A percentile compares a stretch with the other conserved stretches of the same genome.
Evolutionary conservation across 2,329 filamentous ascomycete species (phyloP).

Genomic region (Polytolypa hystricis): DNA sequence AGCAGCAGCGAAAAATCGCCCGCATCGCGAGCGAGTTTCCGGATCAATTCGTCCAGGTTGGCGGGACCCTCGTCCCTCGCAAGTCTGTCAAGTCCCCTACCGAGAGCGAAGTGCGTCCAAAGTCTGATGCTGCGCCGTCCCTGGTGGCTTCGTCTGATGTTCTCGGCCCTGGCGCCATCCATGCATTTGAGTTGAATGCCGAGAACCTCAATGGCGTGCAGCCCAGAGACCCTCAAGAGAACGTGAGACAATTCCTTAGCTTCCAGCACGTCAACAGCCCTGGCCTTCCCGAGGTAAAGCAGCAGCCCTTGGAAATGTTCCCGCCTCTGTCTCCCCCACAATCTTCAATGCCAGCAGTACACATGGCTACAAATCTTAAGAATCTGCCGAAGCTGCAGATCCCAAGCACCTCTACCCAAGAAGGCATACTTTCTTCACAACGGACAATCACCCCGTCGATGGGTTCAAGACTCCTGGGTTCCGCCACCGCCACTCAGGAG

Average conservation of each 20-base stretch:
- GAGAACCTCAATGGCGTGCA: constrained; percentile 59
- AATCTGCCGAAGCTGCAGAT: constrained; percentile 48
- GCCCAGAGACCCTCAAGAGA: constrained; percentile 75
- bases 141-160: constrained; percentile 86
- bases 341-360: constrained; percentile 27
- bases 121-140: constrained; percentile 67
- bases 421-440: constrained; percentile 17
- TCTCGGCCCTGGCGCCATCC: constrained; percentile 57
- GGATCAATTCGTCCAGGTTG: constrained; percentile 46
- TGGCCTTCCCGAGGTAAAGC: constrained; percentile 42
- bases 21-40: constrained; percentile 67
- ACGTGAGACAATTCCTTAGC: constrained; percentile 78
- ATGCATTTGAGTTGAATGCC: constrained; percentile 60
- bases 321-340: constrained; percentile 17
- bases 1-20: constrained; percentile 65
- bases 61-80: constrained; percentile 53
- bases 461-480: constrained; percentile 10
- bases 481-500: constrained; percentile 39
- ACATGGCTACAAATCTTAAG: constrained; percentile 41
- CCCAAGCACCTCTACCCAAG: constrained; percentile 30
- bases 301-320: constrained; percentile 51
- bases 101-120: constrained; percentile 49
- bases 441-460: constrained; percentile 23
- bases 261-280: constrained; percentile 54
- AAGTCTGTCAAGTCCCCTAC: constrained; percentile 63